Base-by-base conservation (phyloP, 148 eudicot genomes). In the Nepenthes gracilis region DNA sequence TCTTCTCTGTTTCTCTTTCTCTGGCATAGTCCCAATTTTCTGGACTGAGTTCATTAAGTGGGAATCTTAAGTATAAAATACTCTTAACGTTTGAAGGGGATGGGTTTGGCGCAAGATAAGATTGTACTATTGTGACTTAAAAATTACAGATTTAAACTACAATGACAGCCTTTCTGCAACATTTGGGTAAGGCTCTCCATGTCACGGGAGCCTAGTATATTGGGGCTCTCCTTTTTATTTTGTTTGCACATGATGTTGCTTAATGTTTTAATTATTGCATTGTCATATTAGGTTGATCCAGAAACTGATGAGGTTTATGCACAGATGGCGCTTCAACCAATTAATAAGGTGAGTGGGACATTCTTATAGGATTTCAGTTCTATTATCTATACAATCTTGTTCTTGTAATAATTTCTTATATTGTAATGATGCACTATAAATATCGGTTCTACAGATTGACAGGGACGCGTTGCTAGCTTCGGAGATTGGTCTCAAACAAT, bases 241-340 rank as follows among this genome's bases (percentile, higher is more conserved):
- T 23, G 13, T 49, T 49, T 49, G 53, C 45, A 4, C 8, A 35
- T 36, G 47, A 23, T 14, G 8, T 45, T 38, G 32, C 35, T 47
- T 64, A 12, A 50, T 64, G 43, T 2, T 13, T 32, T 6, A 35
- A 7, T 49, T 49, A 12, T 40, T 13, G 43, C 32, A 2, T 38
- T 54, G 37, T 48, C 54, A 56, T 47, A 2, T 34, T 74, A 92
- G 98, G 98, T 96, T 80, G 98, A 92, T 81, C 71, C 78, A 12
- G 98, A 92, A 78, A 88, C 91, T 3, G 98, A 92, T 71, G 98
- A 92, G 82, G 98, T 92, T 13, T 92, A 92, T 75, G 96, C 98
- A 23, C 98, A 92, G 74, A 85, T 92, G 98, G 88, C 96, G 48
- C 98, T 92, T 75, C 96, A 86, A 71, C 95, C 98, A 14, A 96